Percentiles rank a stretch among this genome's conserved stretches.
Evolutionary conservation across 345 rosid genomes (phyloP).

Genomic region (Cardiospermum halicacabum): DNA sequence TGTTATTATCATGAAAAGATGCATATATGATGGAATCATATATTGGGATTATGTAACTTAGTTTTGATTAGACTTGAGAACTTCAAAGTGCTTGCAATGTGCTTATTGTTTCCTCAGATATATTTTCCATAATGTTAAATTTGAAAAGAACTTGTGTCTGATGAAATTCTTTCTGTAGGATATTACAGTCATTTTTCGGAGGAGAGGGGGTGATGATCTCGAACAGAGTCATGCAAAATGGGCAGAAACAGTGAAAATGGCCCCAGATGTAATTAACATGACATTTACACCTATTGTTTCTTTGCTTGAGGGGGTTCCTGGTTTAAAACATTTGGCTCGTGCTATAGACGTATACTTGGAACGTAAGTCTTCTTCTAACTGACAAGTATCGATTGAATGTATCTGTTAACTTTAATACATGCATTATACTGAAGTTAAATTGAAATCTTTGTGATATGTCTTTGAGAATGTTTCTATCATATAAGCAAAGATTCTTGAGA

Average conservation of each 20-base stretch:
- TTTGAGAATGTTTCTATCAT: neutral
- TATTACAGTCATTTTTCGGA: constrained; percentile 91
- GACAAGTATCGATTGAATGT: no score
- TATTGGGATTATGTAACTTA: neutral
- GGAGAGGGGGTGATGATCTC: constrained; percentile 99
- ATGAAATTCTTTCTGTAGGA: constrained; percentile 68
- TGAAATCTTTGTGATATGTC: neutral
- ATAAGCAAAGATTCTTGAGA: neutral
- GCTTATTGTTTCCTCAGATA: constrained; percentile 1
- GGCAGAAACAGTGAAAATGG: constrained; percentile 67
- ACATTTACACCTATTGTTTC: constrained; percentile 79
- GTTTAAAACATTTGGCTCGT: constrained; percentile 73
- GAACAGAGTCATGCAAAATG: constrained; percentile 92
- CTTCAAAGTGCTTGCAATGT: neutral
- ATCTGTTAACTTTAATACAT: neutral
- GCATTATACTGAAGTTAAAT: neutral
- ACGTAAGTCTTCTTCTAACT: constrained; percentile 51
- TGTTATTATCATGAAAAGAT: constrained; percentile 4
- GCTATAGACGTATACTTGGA: constrained; percentile 87
- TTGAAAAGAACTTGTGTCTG: constrained; percentile 16
- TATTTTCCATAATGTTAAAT: neutral
- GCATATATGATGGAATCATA: no score
- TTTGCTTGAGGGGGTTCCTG: constrained; percentile 87
- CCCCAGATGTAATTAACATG: constrained; percentile 96
- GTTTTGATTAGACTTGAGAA: neutral